phyloP scores from a whole-genome alignment of 2,329 filamentous ascomycete species.

The Colletotrichum melonis region DNA sequence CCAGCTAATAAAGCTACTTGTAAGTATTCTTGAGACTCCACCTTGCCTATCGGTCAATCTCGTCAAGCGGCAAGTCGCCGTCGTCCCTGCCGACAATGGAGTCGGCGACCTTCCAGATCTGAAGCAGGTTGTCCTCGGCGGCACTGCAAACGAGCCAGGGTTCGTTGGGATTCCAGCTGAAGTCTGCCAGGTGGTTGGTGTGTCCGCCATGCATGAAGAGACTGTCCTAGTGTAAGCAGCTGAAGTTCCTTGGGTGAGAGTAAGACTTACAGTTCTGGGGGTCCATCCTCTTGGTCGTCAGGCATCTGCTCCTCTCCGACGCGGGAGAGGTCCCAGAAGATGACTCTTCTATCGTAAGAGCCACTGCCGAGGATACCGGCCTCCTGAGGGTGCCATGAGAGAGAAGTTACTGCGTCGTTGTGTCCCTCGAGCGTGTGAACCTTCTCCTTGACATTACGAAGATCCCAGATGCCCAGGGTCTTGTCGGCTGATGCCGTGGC shows the following conservation, averaged over 20 bases:
- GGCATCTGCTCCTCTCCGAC: conserved; percentile 95
- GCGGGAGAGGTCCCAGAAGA: conserved; percentile 95
- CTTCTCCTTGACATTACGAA: conserved; percentile 90
- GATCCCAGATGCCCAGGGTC: conserved; percentile 94
- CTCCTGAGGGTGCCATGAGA: conserved; percentile 95
- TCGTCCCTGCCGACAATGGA: conserved; percentile 84
- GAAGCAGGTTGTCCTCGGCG: conserved; percentile 95
- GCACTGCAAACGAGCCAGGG: conserved; percentile 97
- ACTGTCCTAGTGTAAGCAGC: conserved; percentile 54
- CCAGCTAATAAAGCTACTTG: conserved; percentile 10
- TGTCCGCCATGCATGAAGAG: conserved; percentile 99
- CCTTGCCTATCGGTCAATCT: conserved; percentile 71
- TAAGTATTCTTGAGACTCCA: conserved; percentile 28
- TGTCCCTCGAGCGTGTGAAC: conserved; percentile 92
- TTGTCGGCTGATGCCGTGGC: conserved; percentile 96
- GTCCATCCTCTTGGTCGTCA: conserved; percentile 94
- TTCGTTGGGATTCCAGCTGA: conserved; percentile 97
- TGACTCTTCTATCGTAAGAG: conserved; percentile 91
- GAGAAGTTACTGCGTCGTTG: conserved; percentile 87
- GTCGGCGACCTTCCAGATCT: conserved; percentile 91
- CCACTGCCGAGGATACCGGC: conserved; percentile 89
- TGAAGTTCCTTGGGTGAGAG: not conserved
- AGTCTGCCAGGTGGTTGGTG: conserved; percentile 96
- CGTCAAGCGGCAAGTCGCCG: conserved; percentile 79
- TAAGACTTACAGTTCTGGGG: conserved; percentile 81